A percentile compares a stretch with the other conserved stretches of the same genome.
Conservation (phyloP, 2,329 filamentous ascomycete genomes). For the Cladorrhinum sp. region DNA sequence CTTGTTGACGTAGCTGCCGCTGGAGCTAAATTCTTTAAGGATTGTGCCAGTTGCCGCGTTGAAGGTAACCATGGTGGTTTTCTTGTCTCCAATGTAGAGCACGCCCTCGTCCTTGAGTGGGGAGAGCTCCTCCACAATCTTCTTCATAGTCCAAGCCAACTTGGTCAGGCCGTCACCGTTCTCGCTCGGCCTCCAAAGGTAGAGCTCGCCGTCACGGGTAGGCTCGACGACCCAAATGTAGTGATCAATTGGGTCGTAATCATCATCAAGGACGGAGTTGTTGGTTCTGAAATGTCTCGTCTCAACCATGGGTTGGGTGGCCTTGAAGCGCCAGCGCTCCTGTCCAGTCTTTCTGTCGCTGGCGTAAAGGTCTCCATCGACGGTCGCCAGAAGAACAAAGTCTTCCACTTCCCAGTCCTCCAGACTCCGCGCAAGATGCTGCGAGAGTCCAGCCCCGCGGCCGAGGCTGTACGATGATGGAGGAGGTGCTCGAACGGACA, state of each 20-base stretch:
- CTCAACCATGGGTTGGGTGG: slow-evolving; percentile 85
- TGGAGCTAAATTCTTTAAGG: slow-evolving; percentile 77
- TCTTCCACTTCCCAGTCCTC: slow-evolving; percentile 99
- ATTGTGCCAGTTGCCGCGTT: slow-evolving; percentile 83
- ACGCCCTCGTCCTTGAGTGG: slow-evolving; percentile 76
- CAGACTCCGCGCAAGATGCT: slow-evolving; percentile 94
- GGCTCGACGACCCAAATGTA: slow-evolving; percentile 96
- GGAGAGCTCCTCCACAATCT: slow-evolving; percentile 77
- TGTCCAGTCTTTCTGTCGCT: slow-evolving; percentile 83
- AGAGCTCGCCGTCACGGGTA: slow-evolving; percentile 79
- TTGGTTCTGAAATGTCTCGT: slow-evolving; percentile 77
- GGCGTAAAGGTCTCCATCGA: slow-evolving; percentile 94
- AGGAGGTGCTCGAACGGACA: slow-evolving; percentile 86
- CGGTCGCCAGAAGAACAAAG: slow-evolving; percentile 99
- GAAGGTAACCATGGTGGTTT: slow-evolving; percentile 82
- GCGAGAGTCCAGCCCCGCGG: slow-evolving; percentile 63
- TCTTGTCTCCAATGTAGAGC: slow-evolving; percentile 88
- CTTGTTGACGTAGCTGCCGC: slow-evolving; percentile 64
- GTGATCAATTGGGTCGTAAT: slow-evolving; percentile 69
- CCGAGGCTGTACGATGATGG: slow-evolving; percentile 63
- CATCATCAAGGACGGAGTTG: slow-evolving; percentile 56
- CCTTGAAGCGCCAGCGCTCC: slow-evolving; percentile 80
- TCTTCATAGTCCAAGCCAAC: slow-evolving; percentile 75
- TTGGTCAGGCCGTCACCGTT: slow-evolving; percentile 58
- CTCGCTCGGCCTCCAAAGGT: slow-evolving; percentile 73